A percentile compares a stretch with the other conserved stretches of the same genome.
Evolutionary conservation across 257 asterid genomes (phyloP).

Genomic region (Capsicum rhomboideum): DNA sequence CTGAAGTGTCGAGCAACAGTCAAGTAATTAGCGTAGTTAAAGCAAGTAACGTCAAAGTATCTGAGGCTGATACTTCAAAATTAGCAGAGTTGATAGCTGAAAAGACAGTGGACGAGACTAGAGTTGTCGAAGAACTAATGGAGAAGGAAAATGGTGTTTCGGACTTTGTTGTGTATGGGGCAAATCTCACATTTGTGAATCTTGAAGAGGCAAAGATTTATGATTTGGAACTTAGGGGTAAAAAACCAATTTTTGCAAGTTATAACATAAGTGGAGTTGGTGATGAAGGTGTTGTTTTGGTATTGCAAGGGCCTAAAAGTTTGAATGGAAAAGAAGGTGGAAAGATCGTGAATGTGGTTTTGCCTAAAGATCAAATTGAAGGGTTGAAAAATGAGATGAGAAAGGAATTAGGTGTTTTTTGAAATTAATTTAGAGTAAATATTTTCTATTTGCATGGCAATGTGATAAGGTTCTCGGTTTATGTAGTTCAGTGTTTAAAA

Average conservation of each 20-base stretch:
- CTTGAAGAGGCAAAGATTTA: constrained; percentile 37
- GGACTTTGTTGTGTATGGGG: constrained; percentile 47
- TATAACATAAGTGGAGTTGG: constrained; percentile 49
- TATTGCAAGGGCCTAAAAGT: constrained; percentile 16
- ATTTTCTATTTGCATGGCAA: neutral
- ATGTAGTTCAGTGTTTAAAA: neutral
- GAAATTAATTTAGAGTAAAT: neutral
- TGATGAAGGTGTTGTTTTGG: constrained; percentile 56
- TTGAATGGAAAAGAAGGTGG: constrained; percentile 23
- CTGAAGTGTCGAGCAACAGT: constrained; percentile 11
- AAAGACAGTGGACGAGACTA: constrained; percentile 32
- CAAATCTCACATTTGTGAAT: constrained; percentile 54
- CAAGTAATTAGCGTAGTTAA: constrained; percentile 38
- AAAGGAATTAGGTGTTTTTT: constrained; percentile 27
- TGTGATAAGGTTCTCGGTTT: neutral
- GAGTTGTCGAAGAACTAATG: constrained; percentile 13
- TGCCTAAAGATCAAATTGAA: constrained; percentile 33
- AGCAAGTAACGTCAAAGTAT: neutral
- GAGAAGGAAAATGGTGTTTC: constrained; percentile 14
- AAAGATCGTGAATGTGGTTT: constrained; percentile 31
- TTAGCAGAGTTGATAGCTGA: constrained; percentile 26
- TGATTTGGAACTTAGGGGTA: constrained; percentile 34
- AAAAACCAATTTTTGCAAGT: constrained; percentile 30
- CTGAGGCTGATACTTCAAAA: constrained; percentile 17
- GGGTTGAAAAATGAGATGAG: constrained; percentile 33